Base-by-base conservation (phyloP, 306 rosid species). In the Dryas drummondii region DNA sequence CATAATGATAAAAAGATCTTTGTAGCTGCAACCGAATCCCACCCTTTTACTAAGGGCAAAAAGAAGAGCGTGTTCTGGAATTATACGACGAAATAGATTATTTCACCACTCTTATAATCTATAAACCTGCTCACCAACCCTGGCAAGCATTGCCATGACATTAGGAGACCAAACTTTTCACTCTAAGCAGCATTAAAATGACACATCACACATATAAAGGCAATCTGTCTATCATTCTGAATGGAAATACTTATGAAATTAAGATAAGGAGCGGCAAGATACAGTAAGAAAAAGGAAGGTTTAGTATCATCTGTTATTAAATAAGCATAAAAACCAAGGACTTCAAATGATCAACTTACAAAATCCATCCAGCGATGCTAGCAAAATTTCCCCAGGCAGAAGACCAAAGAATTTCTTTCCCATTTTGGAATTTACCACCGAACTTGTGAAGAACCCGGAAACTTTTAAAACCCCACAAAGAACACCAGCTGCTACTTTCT, bases 401-500 rank as follows among this genome's bases (percentile, higher is more conserved):
- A 53, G 70, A 73, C 84, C 66, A 52, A 85, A 82, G 52, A 85
- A 82, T 58, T 82, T 85, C 84, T 85, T 85, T 58, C 89, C 89
- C 62, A 74, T 65, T 82, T 77, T 85, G 9, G 89, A 85, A 66
- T 84, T 94, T 17, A 82, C 92, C 81, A 96, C 67, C 17, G 96
- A 80, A 81, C 96, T 80, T 50, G 99, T 86, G 66, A 85, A 77
- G 64, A 14, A 80, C 14, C 89, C 89, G 9, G 89, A 80, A 70
- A 85, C 87, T 80, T 85, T 85, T 52, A 85, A 10, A 16, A 85
- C 87, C 71, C 99, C 99, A 62, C 96, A 94, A 49, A 94, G 99
- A 58, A 96, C 87, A 32, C 98, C 93, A 26, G 16, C 82, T 19
- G 99, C 97, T 63, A 92, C 99, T 86, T 92, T 96, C 82, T 92